Base-by-base conservation (phyloP, 139 green algal species). In the Pycnococcus provasolii region DNA sequence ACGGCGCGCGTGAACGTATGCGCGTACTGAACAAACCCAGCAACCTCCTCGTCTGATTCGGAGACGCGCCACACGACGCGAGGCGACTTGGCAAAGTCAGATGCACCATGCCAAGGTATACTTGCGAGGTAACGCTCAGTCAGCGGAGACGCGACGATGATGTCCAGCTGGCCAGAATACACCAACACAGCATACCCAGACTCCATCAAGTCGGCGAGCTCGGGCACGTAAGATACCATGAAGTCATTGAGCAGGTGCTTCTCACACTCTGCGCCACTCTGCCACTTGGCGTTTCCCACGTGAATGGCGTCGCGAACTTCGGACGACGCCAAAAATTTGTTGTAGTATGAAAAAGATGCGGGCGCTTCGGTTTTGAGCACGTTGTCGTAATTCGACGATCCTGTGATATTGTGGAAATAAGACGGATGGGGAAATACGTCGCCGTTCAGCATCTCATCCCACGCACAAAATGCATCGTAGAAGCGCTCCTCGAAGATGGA, bases 371-470 rank as follows among this genome's bases (percentile, higher is more conserved):
- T 62, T 9, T 39, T 9, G n/a, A 42, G n/a, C 57, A 62, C 9
- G 37, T 62, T 42, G 57, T 62, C n/a, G 57, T 45, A 62, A 9
- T 42, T 13, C 15, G 8, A n/a, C 13, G 9, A 42, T 9, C 57
- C 57, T 13, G 57, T 62, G 37, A 62, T 62, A 39, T 62, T 62
- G 57, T 62, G 15, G 15, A 44, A 62, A 13, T 62, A 62, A 13
- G n/a, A 42, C 57, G 57, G 57, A 42, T 62, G 0, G 15, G 57
- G 57, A 42, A 44, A 62, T 8, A 62, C 57, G 37, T 62, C 57
- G 57, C 57, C 57, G 57, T 62, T 62, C 57, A 62, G 15, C 11
- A 62, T 44, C 37, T 62, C n/a, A 42, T 62, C 57, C 57, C 57
- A 62, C n/a, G 15, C 37, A 13, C 15, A 9, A 42, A 62, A 62